Percentiles rank a stretch among this genome's conserved stretches.
Evolutionary conservation across 768 basidiomycete species (phyloP).

Genomic region (Podaxis sp.): DNA sequence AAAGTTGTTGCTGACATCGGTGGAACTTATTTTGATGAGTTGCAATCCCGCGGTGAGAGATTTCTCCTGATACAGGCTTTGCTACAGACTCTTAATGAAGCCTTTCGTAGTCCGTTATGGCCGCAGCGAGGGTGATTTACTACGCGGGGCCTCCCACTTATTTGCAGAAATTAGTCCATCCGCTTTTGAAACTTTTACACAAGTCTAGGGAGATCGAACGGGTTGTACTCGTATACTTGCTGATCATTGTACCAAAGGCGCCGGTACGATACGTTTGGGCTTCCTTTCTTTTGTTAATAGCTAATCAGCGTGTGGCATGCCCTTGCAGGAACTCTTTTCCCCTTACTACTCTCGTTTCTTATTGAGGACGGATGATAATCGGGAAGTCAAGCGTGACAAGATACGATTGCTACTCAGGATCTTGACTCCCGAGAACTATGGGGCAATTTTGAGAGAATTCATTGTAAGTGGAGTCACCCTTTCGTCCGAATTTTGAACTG

Average conservation of each 20-base stretch:
- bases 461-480: conserved; percentile 51
- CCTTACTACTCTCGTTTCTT: conserved; percentile 66
- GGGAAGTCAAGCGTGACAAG: conserved; percentile 70
- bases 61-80: neutral
- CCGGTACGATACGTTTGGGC: conserved; percentile 50
- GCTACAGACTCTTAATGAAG: neutral
- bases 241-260: conserved; percentile 57
- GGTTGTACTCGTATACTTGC: conserved; percentile 70
- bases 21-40: conserved; percentile 80
- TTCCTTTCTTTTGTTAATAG: neutral
- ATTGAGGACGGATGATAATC: conserved; percentile 64
- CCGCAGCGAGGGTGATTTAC: conserved; percentile 70
- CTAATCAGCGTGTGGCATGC: neutral
- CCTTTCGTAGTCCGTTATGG: conserved; percentile 67
- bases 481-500: conserved; percentile 3
- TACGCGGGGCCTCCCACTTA: conserved; percentile 64
- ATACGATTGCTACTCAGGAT: conserved; percentile 70
- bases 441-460: conserved; percentile 76
- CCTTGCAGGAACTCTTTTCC: conserved; percentile 57
- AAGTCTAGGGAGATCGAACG: conserved; percentile 71
- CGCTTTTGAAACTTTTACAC: conserved; percentile 72
- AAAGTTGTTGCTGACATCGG: conserved; percentile 65
- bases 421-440: conserved; percentile 63
- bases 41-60: conserved; percentile 81
- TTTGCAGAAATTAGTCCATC: conserved; percentile 57